Evolutionary conservation across 352 stramenopile genomes (phyloP).

Genomic region (Plasmopara muralis): DNA sequence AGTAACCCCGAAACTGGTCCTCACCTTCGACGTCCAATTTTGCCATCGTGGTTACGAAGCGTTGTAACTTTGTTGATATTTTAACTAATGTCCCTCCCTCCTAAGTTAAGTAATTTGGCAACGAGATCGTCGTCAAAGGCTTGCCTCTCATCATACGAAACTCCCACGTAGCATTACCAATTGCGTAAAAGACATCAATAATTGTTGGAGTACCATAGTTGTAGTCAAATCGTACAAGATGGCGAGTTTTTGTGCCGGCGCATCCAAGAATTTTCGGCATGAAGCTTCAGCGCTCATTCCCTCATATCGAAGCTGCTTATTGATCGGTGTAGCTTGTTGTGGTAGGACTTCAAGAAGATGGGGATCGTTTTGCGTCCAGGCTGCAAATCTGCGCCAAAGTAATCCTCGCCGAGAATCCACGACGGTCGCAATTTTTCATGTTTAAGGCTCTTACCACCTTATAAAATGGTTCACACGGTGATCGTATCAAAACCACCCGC

Average conservation of each 20-base stretch:
- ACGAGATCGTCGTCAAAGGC: background rate
- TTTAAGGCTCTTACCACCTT: background rate
- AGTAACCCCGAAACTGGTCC: too few relatives aligned
- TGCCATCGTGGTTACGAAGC: background rate
- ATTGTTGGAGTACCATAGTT: background rate
- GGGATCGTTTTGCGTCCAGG: background rate
- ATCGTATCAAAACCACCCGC: background rate
- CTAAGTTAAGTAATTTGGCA: background rate
- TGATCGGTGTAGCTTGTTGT: conserved; percentile 12
- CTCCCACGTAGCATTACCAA: background rate
- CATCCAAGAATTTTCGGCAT: background rate
- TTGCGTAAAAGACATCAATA: background rate
- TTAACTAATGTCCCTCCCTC: background rate
- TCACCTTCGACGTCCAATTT: too few relatives aligned
- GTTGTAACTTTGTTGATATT: background rate
- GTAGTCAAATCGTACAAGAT: background rate
- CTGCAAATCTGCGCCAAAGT: background rate
- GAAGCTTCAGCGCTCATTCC: background rate
- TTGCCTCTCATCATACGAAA: background rate
- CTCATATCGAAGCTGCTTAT: background rate
- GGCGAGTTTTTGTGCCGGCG: too few relatives aligned
- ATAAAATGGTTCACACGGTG: background rate
- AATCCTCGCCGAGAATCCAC: background rate
- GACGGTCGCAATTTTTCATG: background rate
- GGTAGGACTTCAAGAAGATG: background rate